Base-by-base conservation (phyloP, 441 rosid genomes). In the Adansonia madagascariensis region DNA sequence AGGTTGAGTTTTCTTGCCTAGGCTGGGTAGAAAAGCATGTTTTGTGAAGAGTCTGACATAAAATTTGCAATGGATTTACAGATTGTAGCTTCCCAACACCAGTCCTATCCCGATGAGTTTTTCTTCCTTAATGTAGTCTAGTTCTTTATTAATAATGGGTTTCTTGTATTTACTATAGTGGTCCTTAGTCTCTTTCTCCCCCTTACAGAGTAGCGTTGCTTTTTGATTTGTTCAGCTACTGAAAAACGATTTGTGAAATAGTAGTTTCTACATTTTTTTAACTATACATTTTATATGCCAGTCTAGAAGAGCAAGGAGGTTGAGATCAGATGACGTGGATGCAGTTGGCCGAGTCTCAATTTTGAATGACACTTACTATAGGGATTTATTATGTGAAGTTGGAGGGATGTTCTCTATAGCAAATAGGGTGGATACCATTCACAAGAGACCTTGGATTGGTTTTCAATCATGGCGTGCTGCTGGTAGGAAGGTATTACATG, bases 351-450 rank as follows among this genome's bases (percentile, higher is more conserved):
- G 95, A 78, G 93, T 97, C 81, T 91, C 87, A 57, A 79, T 97
- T 63, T 81, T 97, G 85, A 93, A 92, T 82, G 87, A 88, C 76
- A 85, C 91, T 55, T 84, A 82, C 80, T 93, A 89, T 77, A 86
- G 85, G 74, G 86, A 93, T 83, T 71, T 88, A 76, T 90, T 94
- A 35, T 94, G 99, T 81, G 99, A 97, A 85, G 83, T 90, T 72
- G 99, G 99, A 80, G 99, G 99, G 84, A 91, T 97, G 97, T 91
- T 97, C 85, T 85, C 98, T 49, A 84, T 97, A 75, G 99, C 99
- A 78, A 90, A 89, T 73, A 89, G 76, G 88, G 95, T 97, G 80
- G 99, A 97, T 82, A 87, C 86, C 81, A 85, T 69, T 81, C 99
- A 97, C 85, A 86, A 75, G 83, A 92, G 98, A 84, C 99, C 99